Base-by-base conservation (phyloP, 305 asterid species). In the Coffea humblotiana region DNA sequence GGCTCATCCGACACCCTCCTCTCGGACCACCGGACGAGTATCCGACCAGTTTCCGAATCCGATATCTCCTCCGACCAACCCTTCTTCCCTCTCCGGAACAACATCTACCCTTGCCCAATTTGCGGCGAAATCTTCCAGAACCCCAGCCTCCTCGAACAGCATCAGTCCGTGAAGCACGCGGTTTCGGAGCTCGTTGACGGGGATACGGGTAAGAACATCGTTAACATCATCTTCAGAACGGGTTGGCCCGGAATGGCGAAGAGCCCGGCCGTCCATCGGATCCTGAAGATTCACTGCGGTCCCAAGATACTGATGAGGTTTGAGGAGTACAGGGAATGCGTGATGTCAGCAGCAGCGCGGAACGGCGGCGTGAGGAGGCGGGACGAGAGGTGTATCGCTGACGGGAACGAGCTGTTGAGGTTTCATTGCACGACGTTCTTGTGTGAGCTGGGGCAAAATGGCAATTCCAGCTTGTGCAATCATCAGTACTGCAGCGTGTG, bases 371-470 rank as follows among this genome's bases (percentile, higher is more conserved):
- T 40, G 16, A 67, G 80, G 75, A 74, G 83, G 40, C 45, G 86
- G 1, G 91, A 90, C 72, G 97, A 82, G 79, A 77, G 98, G 77
- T 92, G 97, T 86, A 74, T 86, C 6, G 98, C 97, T 60, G 98
- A 94, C 58, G 98, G 98, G 5, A 94, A 94, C 78, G 97, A 94
- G 80, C 84, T 94, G 66, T 88, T 94, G 45, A 82, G 97, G 80
- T 94, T 94, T 48, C 84, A 92, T 81, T 92, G 97, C 77, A 85
- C 92, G 15, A 94, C 98, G 10, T 90, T 90, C 80, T 54, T 84
- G 10, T 94, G 98, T 78, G 90, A 85, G 35, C 74, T 94, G 70
- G 91, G 88, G 68, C 83, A 86, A 68, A 82, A 84, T 10, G 88
- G 88, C 65, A 76, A 86, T 35, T 85, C 92, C 12, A 65, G 77